phyloP scores from a whole-genome alignment of 805 yeast species.

The Candida argentea region DNA sequence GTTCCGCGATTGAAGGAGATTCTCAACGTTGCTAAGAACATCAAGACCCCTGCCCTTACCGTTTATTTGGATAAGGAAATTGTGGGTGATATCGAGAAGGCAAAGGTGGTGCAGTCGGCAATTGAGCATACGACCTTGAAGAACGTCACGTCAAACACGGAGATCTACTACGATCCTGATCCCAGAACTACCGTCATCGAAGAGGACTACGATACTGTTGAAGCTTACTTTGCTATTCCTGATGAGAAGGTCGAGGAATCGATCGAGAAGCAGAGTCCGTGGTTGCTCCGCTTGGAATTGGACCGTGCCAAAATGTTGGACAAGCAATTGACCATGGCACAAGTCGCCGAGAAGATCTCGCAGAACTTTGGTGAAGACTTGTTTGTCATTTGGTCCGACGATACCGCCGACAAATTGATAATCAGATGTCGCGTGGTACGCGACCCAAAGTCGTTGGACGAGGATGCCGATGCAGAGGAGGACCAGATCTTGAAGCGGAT shows the following conservation, averaged over 20 bases:
- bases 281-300: conserved; percentile 92
- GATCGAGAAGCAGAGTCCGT: conserved; percentile 91
- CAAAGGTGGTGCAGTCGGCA: conserved; percentile 91
- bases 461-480: conserved; percentile 91
- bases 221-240: conserved; percentile 93
- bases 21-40: conserved; percentile 94
- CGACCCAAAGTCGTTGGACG: conserved; percentile 88
- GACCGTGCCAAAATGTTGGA: conserved; percentile 99
- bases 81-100: conserved; percentile 84
- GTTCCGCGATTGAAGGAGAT: conserved; percentile 97
- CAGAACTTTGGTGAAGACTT: conserved; percentile 90
- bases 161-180: conserved; percentile 95
- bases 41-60: conserved; percentile 98
- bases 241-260: conserved; percentile 96
- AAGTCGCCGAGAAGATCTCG: conserved; percentile 91
- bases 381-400: conserved; percentile 98
- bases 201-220: conserved; percentile 95
- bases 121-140: conserved; percentile 92
- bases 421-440: conserved; percentile 98
- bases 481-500: conserved; percentile 92
- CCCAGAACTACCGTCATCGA: conserved; percentile 94
- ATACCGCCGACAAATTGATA: conserved; percentile 91
- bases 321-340: conserved; percentile 95
- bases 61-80: conserved; percentile 78
- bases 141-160: conserved; percentile 95